Conservation (phyloP, 345 rosid species). For the Anastatica hierochuntica region DNA sequence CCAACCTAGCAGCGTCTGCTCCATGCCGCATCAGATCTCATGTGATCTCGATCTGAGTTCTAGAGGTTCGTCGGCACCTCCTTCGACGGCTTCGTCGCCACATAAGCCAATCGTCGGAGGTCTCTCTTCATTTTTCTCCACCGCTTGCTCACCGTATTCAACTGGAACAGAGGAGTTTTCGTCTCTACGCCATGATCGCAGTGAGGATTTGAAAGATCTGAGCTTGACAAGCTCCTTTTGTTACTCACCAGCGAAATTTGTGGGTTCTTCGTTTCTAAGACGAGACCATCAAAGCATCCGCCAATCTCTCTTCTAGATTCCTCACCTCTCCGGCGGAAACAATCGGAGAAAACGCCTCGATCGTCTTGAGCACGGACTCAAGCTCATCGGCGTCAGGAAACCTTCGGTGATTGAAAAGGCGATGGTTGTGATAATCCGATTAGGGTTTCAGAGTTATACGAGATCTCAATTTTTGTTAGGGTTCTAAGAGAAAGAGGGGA, state of each 20-base stretch:
- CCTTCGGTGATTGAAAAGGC: too few relatives aligned
- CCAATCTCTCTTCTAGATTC: slow-evolving; percentile 58
- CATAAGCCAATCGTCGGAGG: slow-evolving; percentile 67
- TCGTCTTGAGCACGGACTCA: slow-evolving; percentile 34
- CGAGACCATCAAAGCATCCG: slow-evolving; percentile 53
- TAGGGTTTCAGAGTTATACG: too few relatives aligned
- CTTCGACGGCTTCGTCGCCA: too few relatives aligned
- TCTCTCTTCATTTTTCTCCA: slow-evolving; percentile 75
- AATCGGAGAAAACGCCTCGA: slow-evolving; percentile 41
- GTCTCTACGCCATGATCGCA: slow-evolving; percentile 32
- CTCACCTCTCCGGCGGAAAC: slow-evolving; percentile 49
- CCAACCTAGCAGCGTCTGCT: slow-evolving; percentile 67
- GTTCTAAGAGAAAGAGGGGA: too few relatives aligned
- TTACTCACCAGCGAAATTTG: slow-evolving; percentile 43
- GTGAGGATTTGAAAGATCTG: slow-evolving; percentile 52
- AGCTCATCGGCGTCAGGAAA: slow-evolving; percentile 30
- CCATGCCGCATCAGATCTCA: slow-evolving; percentile 38
- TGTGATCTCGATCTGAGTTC: slow-evolving; percentile 65
- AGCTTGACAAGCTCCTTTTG: slow-evolving; percentile 55
- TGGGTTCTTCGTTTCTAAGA: slow-evolving; percentile 36
- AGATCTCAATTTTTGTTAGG: too few relatives aligned
- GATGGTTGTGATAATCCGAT: too few relatives aligned
- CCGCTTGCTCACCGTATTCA: too few relatives aligned
- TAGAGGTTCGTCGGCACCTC: too few relatives aligned
- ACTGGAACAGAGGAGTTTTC: slow-evolving; percentile 58